These are phyloP conservation scores for Rhizoctonia solani DNA, from an alignment of 1,284 basidiomycete species.

Conservation along the genomic window DNA sequence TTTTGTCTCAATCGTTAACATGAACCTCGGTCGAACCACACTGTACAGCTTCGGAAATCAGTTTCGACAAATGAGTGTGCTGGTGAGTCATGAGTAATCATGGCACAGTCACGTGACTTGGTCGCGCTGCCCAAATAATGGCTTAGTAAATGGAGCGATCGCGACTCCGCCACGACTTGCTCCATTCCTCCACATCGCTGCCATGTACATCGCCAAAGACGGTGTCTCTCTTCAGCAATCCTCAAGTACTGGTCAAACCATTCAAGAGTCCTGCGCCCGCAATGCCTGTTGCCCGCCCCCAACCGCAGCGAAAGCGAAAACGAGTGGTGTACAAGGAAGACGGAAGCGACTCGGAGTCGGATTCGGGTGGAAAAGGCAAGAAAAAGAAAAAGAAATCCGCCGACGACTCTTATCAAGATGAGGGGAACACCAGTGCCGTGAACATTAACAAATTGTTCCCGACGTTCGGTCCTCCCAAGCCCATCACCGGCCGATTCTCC, in stretches of 20 bases:
- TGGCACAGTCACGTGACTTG: slow-evolving; percentile 26
- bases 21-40: too few relatives aligned
- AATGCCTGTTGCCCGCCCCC: slow-evolving; percentile 25
- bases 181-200: background rate
- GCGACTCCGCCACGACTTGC: slow-evolving; percentile 8
- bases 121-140: background rate
- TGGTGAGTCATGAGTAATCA: too few relatives aligned
- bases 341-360: slow-evolving; percentile 46
- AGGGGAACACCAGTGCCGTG: slow-evolving; percentile 42
- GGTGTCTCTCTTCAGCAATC: slow-evolving; percentile 28
- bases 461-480: slow-evolving; percentile 76
- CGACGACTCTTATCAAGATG: slow-evolving; percentile 47
- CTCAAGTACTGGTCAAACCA: slow-evolving; percentile 35
- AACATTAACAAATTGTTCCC: slow-evolving; percentile 73
- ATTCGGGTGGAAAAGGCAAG: slow-evolving; percentile 35
- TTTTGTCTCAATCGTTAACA: background rate
- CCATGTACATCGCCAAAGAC: slow-evolving; percentile 29
- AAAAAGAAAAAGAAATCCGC: slow-evolving; percentile 47
- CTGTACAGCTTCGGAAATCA: too few relatives aligned
- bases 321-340: slow-evolving; percentile 48
- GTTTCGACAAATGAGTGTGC: background rate
- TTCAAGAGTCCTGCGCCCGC: slow-evolving; percentile 37
- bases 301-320: slow-evolving; percentile 41
- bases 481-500: slow-evolving; percentile 70
- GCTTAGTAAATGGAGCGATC: slow-evolving; percentile 18